phyloP scores from a whole-genome alignment of 148 eudicot genomes.

The Silene latifolia region DNA sequence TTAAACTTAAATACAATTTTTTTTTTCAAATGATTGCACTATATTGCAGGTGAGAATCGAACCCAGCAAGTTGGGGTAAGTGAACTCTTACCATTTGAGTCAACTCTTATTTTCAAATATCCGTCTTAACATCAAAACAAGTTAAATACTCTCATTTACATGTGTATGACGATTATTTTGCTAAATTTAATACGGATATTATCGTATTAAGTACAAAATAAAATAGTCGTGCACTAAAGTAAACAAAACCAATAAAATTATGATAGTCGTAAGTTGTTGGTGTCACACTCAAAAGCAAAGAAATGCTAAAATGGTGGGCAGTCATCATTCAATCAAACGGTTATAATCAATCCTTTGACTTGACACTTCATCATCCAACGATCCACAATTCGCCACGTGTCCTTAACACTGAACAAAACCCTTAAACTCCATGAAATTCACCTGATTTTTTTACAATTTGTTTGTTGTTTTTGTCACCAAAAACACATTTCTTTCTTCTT shows the following conservation, averaged over 20 bases:
- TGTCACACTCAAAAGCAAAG: constrained; percentile 22
- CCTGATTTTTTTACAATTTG: neutral
- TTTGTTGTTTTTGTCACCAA: neutral
- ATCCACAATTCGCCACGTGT: neutral
- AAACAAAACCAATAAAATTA: constrained; percentile 17
- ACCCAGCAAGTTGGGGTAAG: too few species aligned
- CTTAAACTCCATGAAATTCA: constrained; percentile 4
- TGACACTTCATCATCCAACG: constrained; percentile 16
- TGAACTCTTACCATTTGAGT: too few species aligned
- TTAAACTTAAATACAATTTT: too few species aligned
- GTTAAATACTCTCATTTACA: too few species aligned
- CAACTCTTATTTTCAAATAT: too few species aligned
- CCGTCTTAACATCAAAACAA: too few species aligned
- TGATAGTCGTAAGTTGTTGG: constrained; percentile 31
- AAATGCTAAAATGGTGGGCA: constrained; percentile 21
- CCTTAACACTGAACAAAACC: constrained; percentile 8
- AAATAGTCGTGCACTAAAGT: constrained; percentile 20
- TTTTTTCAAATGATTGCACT: too few species aligned
- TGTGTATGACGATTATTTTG: too few species aligned
- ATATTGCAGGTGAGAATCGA: too few species aligned
- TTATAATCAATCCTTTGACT: constrained; percentile 1
- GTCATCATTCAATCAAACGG: constrained; percentile 17
- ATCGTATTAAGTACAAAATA: neutral
- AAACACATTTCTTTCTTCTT: constrained; percentile 6
- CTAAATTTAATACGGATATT: too few species aligned